Percentiles rank a stretch among this genome's conserved stretches.
Evolutionary conservation across 495 filamentous ascomycete species (phyloP).

Genomic region (Aspergillus cavernicola): DNA sequence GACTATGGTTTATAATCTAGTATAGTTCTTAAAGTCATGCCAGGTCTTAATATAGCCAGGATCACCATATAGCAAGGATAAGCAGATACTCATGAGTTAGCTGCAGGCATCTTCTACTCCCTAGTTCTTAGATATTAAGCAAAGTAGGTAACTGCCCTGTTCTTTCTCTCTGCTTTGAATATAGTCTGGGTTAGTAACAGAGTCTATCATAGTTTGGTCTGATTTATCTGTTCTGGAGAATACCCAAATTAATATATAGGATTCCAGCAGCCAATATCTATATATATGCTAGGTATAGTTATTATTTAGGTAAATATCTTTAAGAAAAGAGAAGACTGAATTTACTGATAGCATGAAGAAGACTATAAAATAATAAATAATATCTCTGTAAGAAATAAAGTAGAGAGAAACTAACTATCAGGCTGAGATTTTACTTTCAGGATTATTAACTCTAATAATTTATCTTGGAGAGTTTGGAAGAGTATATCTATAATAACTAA

Average conservation of each 20-base stretch:
- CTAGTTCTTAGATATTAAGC: too few species aligned
- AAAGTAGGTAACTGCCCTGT: too few species aligned
- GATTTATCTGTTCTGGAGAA: neutral
- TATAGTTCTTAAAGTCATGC: neutral
- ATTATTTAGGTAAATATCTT: neutral
- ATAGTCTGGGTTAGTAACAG: neutral
- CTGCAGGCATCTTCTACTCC: too few species aligned
- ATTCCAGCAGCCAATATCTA: neutral
- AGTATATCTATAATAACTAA: neutral
- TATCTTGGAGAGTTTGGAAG: neutral
- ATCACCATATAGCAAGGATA: neutral
- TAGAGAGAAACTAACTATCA: neutral
- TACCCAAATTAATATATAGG: neutral
- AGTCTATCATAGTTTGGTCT: neutral
- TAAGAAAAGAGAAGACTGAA: neutral
- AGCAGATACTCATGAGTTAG: neutral
- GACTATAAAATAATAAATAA: neutral
- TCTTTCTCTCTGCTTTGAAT: too few species aligned
- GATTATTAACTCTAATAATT: neutral
- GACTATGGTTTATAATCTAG: too few species aligned
- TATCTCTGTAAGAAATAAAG: neutral
- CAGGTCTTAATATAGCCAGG: neutral
- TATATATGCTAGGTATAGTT: neutral
- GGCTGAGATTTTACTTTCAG: neutral
- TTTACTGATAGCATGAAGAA: neutral